phyloP scores from a whole-genome alignment of 441 rosid genomes.

The Lagerstroemia fauriei region DNA sequence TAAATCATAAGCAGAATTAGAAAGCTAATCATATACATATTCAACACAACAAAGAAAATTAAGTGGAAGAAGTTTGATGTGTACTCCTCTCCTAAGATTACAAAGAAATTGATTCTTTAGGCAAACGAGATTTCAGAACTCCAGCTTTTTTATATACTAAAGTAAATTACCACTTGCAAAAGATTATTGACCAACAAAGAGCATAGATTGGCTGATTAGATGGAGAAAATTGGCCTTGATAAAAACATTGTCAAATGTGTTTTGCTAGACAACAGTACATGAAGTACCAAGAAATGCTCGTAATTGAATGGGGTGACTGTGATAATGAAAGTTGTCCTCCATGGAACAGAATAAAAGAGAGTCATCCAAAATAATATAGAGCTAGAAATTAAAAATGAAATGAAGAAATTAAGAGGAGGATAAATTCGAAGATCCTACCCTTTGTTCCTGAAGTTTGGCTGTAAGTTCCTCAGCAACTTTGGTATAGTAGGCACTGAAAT shows the following conservation, averaged over 20 bases:
- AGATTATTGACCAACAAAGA: background rate
- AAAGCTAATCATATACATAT: background rate
- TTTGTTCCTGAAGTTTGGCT: conserved; percentile 56
- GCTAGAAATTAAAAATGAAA: background rate
- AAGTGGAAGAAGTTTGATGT: background rate
- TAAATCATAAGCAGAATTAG: conserved; percentile 23
- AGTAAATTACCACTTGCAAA: background rate
- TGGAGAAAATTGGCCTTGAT: background rate
- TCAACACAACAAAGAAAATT: background rate
- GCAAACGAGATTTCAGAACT: background rate
- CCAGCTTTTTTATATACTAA: background rate
- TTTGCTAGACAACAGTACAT: conserved; percentile 1
- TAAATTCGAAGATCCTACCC: conserved; percentile 42
- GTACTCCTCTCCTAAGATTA: background rate
- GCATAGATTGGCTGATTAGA: background rate
- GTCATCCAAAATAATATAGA: background rate
- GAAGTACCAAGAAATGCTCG: background rate
- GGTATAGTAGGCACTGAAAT: conserved; percentile 51
- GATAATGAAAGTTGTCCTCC: conserved; percentile 58
- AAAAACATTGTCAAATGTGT: background rate
- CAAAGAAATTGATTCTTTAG: background rate
- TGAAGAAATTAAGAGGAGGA: conserved; percentile 18
- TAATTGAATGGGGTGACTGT: background rate
- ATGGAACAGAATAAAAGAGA: conserved; percentile 18
- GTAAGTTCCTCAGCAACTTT: conserved; percentile 50